Evolutionary conservation across 2,329 filamentous ascomycete genomes (phyloP).

Genomic region (Sporothrix globosa): DNA sequence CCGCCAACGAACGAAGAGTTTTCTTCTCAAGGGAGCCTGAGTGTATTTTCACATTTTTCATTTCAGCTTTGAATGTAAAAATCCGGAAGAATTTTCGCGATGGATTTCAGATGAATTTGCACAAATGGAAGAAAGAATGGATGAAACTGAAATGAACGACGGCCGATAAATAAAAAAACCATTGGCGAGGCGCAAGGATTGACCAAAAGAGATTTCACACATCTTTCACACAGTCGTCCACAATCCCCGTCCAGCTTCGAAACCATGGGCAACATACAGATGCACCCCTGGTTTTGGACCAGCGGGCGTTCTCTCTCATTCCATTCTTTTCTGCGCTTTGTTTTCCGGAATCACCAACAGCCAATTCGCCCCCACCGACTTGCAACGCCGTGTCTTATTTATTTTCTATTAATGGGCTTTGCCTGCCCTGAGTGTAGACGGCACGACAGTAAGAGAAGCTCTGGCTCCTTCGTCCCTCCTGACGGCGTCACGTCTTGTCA

Average conservation of each 20-base stretch:
- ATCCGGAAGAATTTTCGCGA: not conserved
- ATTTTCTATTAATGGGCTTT: not conserved
- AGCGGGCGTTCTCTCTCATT: not conserved
- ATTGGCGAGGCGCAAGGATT: conserved; percentile 15
- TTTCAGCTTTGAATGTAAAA: not conserved
- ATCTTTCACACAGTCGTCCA: not conserved
- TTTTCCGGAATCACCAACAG: not conserved
- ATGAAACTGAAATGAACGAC: not conserved
- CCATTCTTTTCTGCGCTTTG: not conserved
- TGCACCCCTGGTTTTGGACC: conserved; percentile 8
- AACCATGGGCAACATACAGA: not conserved
- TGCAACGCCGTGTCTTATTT: conserved; percentile 6
- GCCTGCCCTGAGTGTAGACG: not conserved
- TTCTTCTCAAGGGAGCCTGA: not conserved
- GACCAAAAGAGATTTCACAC: conserved; percentile 5
- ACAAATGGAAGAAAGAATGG: not conserved
- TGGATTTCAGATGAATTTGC: not conserved
- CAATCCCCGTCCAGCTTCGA: not conserved
- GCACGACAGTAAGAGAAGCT: not conserved
- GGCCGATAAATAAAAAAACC: not conserved
- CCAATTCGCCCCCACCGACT: not conserved
- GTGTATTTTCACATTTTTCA: not conserved
- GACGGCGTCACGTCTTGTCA: not conserved
- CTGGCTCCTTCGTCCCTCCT: too few relatives aligned
- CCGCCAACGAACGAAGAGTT: not conserved